Conservation (phyloP, 2,329 filamentous ascomycete species). For the Colletotrichum ledebouriae region DNA sequence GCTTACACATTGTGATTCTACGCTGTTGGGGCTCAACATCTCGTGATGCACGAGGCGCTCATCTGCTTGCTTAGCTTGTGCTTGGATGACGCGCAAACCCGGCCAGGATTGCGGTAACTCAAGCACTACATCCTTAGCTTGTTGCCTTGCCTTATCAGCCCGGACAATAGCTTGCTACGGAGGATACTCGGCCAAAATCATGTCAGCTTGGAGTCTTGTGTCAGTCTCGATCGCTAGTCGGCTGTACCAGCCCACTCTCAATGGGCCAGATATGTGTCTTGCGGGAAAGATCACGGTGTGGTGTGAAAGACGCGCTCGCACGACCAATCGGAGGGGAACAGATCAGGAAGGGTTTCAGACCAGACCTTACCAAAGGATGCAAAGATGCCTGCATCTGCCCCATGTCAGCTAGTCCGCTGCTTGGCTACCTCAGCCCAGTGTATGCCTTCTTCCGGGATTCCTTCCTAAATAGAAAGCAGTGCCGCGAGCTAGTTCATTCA, state of each 20-base stretch:
- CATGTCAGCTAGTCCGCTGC: slow-evolving; percentile 1
- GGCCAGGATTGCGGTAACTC: not conserved
- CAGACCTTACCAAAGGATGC: slow-evolving; percentile 22
- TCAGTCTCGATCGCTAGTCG: slow-evolving; percentile 5
- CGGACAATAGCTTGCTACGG: slow-evolving; percentile 5
- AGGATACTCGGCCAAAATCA: slow-evolving; percentile 14
- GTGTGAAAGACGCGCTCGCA: not conserved
- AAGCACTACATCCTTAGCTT: slow-evolving; percentile 21
- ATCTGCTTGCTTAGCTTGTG: no score
- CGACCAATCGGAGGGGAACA: slow-evolving; percentile 21
- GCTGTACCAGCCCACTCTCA: slow-evolving; percentile 9
- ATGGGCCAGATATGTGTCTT: not conserved
- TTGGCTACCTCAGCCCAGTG: not conserved
- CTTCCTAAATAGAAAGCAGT: slow-evolving; percentile 27
- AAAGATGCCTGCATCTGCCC: slow-evolving; percentile 10
- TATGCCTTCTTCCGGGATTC: slow-evolving; percentile 25
- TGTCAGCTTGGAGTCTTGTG: slow-evolving; percentile 19
- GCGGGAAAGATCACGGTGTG: slow-evolving; percentile 28
- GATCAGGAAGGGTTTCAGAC: slow-evolving; percentile 5
- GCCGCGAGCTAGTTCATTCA: slow-evolving; percentile 21
- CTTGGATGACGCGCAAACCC: no score
- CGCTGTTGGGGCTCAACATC: no score
- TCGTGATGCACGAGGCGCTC: no score
- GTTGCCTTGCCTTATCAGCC: slow-evolving; percentile 13
- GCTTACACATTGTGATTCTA: no score